Base-by-base conservation (phyloP, 2,329 filamentous ascomycete species). In the Lachnellula subtilissima region DNA sequence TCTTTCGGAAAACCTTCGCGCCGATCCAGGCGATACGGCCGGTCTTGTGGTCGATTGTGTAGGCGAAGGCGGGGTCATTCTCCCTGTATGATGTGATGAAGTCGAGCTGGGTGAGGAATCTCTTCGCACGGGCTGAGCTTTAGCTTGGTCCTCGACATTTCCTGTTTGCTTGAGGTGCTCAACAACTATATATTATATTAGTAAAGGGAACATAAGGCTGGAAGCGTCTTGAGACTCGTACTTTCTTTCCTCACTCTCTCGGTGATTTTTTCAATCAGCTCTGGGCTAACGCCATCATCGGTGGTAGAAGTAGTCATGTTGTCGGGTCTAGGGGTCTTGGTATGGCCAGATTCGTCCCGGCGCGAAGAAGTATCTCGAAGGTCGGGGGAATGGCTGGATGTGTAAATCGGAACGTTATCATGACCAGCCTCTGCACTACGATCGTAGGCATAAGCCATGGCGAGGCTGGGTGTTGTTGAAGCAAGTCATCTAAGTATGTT, bases 21-120 rank as follows among this genome's bases (percentile, higher is more conserved):
- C 65, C 22, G 61, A 57, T 65, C 63, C 55, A 63, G 48, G 35
- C 61, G 65, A 58, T 67, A 67, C 54, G 71, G 63, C 48, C 69
- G 63, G 51, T 70, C 66, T 35, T 54, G 58, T 66, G 45, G 56
- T 50, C 53, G 57, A 52, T 61, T 70, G 59, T 65, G 65, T 50
- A 28, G 81, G 79, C 23, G 80, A 82, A 15, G 81, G 82, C 45
- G 81, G 81, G 36, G 81, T 83, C 64, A 79, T 80, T 49, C 75
- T 71, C 14, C 66, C 61, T 39, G 66, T 64, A 48, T 70, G 67
- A 4, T 74, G 71, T 35, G 78, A 75, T 32, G 77, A 74, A 4
- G 76, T 75, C 47, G 76, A 77, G 40, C 59, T 64, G 19, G 71
- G 67, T n/a, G 71, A 72, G 7, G 74, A 70, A 28, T 75, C 74